phyloP scores from a whole-genome alignment of 768 basidiomycete genomes.

The Suillus brevipes region DNA sequence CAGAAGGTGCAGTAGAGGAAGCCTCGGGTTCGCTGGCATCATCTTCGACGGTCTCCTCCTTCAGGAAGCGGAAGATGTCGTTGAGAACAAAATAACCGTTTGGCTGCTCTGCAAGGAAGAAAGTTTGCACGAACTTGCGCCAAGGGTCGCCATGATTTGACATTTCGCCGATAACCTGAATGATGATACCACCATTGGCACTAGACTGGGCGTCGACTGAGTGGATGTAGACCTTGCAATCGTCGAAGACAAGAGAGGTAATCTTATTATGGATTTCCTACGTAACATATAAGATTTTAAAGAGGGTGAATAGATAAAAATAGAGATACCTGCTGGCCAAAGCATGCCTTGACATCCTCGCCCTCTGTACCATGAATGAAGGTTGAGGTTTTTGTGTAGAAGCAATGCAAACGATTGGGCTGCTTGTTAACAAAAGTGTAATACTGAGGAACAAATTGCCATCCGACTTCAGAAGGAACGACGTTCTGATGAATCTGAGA shows the following conservation, averaged over 20 bases:
- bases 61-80: slow-evolving; percentile 99
- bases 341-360: slow-evolving; percentile 87
- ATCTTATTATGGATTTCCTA: slow-evolving; percentile 99
- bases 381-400: slow-evolving; percentile 97
- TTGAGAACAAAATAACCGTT: slow-evolving; percentile 99
- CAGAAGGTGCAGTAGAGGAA: slow-evolving; percentile 33
- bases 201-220: slow-evolving; percentile 98
- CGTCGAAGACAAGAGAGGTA: slow-evolving; percentile 87
- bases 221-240: slow-evolving; percentile 99
- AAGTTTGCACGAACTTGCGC: slow-evolving; percentile 99
- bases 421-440: slow-evolving; percentile 99
- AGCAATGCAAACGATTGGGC: slow-evolving; percentile 94
- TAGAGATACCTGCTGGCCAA: slow-evolving; percentile 79
- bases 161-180: slow-evolving; percentile 99
- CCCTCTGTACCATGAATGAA: slow-evolving; percentile 98
- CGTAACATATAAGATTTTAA: slow-evolving; percentile 7
- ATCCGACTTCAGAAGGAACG: slow-evolving; percentile 93
- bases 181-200: slow-evolving; percentile 93
- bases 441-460: slow-evolving; percentile 99
- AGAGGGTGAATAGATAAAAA: slow-evolving; percentile 10
- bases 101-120: slow-evolving; percentile 99
- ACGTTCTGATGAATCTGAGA: slow-evolving; percentile 58
- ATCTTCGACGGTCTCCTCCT: slow-evolving; percentile 90
- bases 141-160: slow-evolving; percentile 88
- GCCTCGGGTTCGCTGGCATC: slow-evolving; percentile 55